Evolutionary conservation across 176 grass and related monocot genomes (phyloP).

Genomic region (Avena atlantica): DNA sequence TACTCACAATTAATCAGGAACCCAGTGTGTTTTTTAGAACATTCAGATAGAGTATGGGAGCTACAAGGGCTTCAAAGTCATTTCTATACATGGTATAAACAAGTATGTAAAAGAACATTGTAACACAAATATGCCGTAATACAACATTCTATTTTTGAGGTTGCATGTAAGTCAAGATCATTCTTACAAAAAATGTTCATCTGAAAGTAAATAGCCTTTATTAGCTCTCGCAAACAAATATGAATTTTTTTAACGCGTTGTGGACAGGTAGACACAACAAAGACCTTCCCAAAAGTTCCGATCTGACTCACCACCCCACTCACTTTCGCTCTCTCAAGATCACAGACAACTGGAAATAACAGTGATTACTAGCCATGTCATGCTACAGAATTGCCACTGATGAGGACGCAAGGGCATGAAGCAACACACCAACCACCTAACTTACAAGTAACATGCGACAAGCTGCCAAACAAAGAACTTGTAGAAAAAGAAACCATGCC

Average conservation of each 20-base stretch:
- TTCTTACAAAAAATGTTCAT: neutral
- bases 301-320: neutral
- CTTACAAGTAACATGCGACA: neutral
- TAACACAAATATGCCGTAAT: neutral
- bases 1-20: neutral
- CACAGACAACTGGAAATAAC: neutral
- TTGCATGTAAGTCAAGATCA: neutral
- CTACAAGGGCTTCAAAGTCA: neutral
- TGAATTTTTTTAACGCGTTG: neutral
- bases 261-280: neutral
- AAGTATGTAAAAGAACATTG: neutral
- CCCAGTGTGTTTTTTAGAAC: neutral
- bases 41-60: neutral
- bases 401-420: neutral
- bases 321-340: neutral
- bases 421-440: neutral
- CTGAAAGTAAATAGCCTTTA: constrained; percentile 14
- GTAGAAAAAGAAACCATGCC: neutral
- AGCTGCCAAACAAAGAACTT: neutral
- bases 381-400: neutral
- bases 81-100: neutral
- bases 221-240: neutral
- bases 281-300: neutral
- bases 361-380: neutral
- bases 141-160: neutral